These are phyloP conservation scores for Boletus speciosus DNA, from an alignment of 768 basidiomycete species.

Conservation along the genomic window DNA sequence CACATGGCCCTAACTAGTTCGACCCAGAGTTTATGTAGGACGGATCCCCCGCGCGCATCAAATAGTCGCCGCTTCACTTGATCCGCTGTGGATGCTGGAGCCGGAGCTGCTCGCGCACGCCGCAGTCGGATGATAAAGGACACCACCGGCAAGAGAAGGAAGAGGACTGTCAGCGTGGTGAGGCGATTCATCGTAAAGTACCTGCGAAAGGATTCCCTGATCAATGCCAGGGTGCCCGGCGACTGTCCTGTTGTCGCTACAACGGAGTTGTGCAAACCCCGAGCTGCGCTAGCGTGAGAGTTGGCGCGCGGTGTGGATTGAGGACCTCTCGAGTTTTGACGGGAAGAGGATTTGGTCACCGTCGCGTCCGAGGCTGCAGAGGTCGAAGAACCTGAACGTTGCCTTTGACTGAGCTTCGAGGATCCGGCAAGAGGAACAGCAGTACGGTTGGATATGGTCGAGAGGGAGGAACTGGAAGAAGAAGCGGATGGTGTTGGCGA, in stretches of 20 bases:
- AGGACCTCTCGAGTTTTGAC: conserved; percentile 3
- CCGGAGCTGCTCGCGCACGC: conserved; percentile 32
- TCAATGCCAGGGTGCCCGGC: conserved; percentile 35
- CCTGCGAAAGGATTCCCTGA: conserved; percentile 46
- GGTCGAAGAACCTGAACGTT: conserved; percentile 19
- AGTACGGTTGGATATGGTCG: conserved; percentile 71
- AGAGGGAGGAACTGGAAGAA: conserved; percentile 62
- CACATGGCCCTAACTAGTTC: conserved; percentile 50
- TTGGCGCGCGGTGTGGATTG: conserved; percentile 9
- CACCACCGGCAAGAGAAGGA: conserved; percentile 41
- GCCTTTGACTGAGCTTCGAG: conserved; percentile 13
- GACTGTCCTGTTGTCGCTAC: conserved; percentile 18
- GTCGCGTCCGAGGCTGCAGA: conserved; percentile 26
- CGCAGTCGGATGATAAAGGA: conserved; percentile 52
- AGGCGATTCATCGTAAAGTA: conserved; percentile 48
- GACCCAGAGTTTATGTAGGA: conserved; percentile 45
- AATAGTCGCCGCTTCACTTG: conserved; percentile 54
- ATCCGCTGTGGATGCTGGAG: conserved; percentile 45
- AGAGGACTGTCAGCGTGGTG: conserved; percentile 42
- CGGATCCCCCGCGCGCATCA: conserved; percentile 36
- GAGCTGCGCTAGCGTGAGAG: conserved; percentile 16
- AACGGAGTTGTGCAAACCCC: conserved; percentile 6
- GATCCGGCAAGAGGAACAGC: conserved; percentile 45
- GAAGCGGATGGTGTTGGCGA: conserved; percentile 55
- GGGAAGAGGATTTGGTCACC: conserved; percentile 19